Percentiles rank a stretch among this genome's conserved stretches.
Conservation (phyloP, 305 asterid species). For the Solanum hybrid region DNA sequence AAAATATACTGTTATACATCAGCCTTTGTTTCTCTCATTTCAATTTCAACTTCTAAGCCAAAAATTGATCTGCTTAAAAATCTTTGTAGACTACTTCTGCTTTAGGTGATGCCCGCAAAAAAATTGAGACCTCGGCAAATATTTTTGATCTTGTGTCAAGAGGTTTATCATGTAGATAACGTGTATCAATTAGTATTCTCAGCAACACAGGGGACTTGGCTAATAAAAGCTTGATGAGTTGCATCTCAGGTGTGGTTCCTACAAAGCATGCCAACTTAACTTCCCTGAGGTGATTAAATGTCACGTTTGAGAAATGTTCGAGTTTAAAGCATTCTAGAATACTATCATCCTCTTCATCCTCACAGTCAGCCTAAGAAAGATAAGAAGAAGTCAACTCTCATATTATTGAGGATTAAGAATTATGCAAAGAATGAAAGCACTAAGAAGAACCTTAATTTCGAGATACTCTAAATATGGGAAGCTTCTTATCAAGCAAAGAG, state of each 20-base stretch:
- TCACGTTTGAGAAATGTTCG: neutral
- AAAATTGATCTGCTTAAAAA: neutral
- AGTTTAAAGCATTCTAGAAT: neutral
- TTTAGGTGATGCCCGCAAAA: neutral
- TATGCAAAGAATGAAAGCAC: neutral
- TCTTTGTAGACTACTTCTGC: neutral
- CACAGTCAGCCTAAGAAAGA: neutral
- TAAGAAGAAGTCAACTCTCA: neutral
- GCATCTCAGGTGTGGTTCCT: neutral
- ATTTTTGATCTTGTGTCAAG: neutral
- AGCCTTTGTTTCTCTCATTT: neutral
- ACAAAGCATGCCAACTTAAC: neutral
- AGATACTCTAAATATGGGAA: neutral
- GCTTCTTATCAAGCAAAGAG: neutral
- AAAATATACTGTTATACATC: neutral
- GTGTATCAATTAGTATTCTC: neutral
- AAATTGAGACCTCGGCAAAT: neutral
- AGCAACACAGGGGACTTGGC: neutral
- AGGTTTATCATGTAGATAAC: neutral
- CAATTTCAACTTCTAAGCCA: neutral
- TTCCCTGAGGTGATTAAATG: neutral
- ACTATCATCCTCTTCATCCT: neutral
- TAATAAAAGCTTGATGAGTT: neutral
- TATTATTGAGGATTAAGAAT: neutral
- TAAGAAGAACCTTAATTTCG: neutral